Base-by-base conservation (phyloP, 345 rosid species). In the Euphorbia lathyris region DNA sequence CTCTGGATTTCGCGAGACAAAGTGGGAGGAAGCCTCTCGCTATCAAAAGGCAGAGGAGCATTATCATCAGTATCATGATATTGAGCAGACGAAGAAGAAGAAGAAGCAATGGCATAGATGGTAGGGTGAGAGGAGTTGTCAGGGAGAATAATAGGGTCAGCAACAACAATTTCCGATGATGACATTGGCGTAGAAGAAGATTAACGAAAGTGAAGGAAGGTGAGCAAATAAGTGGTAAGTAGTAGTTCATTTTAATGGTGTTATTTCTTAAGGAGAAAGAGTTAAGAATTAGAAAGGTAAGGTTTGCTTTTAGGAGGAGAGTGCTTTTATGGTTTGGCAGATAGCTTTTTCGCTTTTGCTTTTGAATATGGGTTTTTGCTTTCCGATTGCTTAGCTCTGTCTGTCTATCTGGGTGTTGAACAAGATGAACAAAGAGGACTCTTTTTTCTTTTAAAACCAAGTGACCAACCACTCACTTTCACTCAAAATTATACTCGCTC, bases 21-120 rank as follows among this genome's bases (percentile, higher is more conserved):
- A 26, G 86, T 89, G 58, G 93, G 66, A 2, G 98, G 98, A 77
- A 94, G 55, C 79, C 87, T 87, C 84, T 94, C 98, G 57, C 98
- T 91, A n/a, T 89, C 96, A 63, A 94, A 91, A 0, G 94, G 89
- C 84, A 79, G 85, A 40, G 86, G 79, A 23, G 67, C 82, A 66
- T 84, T 52, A 52, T 34, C 53, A 57, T 82, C 85, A 20, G 51
- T 16, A 40, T 48, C 62, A 40, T 7, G 9, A 36, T 82, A 69
- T 7, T 34, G 58, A 43, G 86, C 9, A n/a, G n/a, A n/a, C 38
- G 3, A 3, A 30, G 29, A 1, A 26, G 53, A 13, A 43, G 60
- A 64, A 17, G 66, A 38, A 77, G 67, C 79, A 73, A 80, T 71
- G 11, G 76, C 79, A 59, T 52, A 20, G 0, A 63, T 23, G 1